A percentile compares a stretch with the other conserved stretches of the same genome.
Conservation (phyloP, 2,329 filamentous ascomycete genomes). For the Dactylellina haptotyla region DNA sequence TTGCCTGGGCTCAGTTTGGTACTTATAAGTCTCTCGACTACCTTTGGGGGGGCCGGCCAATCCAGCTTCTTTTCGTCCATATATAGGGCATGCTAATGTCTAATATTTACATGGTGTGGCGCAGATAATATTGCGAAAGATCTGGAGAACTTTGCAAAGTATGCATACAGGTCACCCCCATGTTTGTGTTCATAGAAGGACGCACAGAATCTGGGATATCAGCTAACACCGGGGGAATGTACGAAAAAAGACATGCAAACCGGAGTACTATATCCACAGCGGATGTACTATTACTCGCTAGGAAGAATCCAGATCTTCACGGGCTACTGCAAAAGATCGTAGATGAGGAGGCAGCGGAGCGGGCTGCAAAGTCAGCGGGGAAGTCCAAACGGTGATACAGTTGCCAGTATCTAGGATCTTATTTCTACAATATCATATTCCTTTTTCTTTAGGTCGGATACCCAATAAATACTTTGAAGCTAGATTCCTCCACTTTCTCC, state of each 20-base stretch:
- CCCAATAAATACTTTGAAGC: too few species aligned
- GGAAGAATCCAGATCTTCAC: slow-evolving; percentile 86
- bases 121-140: slow-evolving; percentile 69
- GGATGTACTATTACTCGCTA: slow-evolving; percentile 85
- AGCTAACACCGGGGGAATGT: slow-evolving; percentile 61
- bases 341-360: slow-evolving; percentile 69
- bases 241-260: slow-evolving; percentile 75
- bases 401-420: neutral
- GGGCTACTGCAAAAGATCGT: slow-evolving; percentile 76
- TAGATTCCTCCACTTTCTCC: too few species aligned
- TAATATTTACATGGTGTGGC: slow-evolving; percentile 9
- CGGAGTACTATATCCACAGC: slow-evolving; percentile 81
- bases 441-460: too few species aligned
- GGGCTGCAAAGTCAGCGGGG: slow-evolving; percentile 48
- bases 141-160: slow-evolving; percentile 72
- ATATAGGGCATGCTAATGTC: slow-evolving; percentile 6
- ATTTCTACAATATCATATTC: too few species aligned
- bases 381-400: slow-evolving; percentile 34
- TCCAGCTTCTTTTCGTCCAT: slow-evolving; percentile 16
- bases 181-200: neutral
- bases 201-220: neutral
- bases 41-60: neutral
- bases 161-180: slow-evolving; percentile 43
- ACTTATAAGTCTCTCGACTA: slow-evolving; percentile 57
- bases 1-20: slow-evolving; percentile 90